Base-by-base conservation (phyloP, 441 rosid species). In the Rhodomyrtus psidioides region DNA sequence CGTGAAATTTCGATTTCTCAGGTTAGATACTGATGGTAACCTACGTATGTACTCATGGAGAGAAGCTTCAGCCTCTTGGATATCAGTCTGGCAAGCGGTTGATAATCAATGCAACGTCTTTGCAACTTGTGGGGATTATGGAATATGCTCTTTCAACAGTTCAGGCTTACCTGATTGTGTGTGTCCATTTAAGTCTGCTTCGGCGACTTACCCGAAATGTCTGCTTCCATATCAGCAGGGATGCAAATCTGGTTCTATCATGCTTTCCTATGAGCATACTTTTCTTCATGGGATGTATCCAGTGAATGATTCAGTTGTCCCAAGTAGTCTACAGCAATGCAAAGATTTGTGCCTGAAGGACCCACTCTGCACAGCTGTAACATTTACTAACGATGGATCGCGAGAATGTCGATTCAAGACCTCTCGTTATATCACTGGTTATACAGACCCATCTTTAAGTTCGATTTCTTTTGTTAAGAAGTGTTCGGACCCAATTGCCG, bases 21-120 rank as follows among this genome's bases (percentile, higher is more conserved):
- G 95, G 89, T 91, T 96, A 49, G 98, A 96, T 85, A 83, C 85
- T 9, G 98, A 96, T 85, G 99, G 99, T 42, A 96, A 96, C 88
- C 89, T 96, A 86, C 91, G 99, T 85, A 87, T 96, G 90, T 95
- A 95, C 88, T 95, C 99, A 4, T 96, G 96, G 96, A 85, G 57
- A 2, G 90, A 90, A 53, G 93, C 21, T 85, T 91, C 89, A 24
- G 17, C 83, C 88, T 84, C 90, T 39, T 96, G 99, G 99, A 92
- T 86, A 91, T 86, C 97, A 10, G 98, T 93, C 83, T 96, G 98
- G 99, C 97, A 95, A 90, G 98, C 98, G 58, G 92, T 96, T 89
- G 98, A 94, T 91, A 94, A 95, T 90, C 99, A 95, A 76, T 95
- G 99, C 84, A 82, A 89, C 51, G 99, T 96, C 44, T 95, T 95